Conservation (phyloP, 2,329 filamentous ascomycete species). For the Cryphonectria parasitica region DNA sequence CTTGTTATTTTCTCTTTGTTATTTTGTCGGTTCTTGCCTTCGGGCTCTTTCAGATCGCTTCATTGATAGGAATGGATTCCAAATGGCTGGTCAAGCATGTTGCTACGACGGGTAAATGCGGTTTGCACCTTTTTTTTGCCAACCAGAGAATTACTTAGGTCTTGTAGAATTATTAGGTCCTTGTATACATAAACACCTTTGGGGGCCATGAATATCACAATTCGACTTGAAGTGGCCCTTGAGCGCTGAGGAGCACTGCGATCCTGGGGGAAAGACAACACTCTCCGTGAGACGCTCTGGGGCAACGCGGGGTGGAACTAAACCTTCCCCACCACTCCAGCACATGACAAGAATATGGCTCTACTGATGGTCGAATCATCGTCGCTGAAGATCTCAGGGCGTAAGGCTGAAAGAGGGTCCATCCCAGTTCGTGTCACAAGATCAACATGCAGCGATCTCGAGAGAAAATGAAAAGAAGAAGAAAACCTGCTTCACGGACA, state of each 20-base stretch:
- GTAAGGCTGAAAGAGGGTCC: conserved; percentile 17
- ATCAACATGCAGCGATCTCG: neutral
- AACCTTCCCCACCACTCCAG: neutral
- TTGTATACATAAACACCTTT: neutral
- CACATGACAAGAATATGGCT: conserved; percentile 12
- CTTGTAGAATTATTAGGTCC: neutral
- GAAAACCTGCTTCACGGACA: conserved; percentile 8
- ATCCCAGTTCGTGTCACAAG: conserved; percentile 14
- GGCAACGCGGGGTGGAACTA: conserved; percentile 15
- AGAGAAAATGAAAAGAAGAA: neutral
- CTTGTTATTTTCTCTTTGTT: no score
- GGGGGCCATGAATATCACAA: neutral
- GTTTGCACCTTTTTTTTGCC: neutral
- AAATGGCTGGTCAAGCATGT: neutral
- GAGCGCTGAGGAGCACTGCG: neutral
- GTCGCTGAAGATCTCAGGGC: neutral
- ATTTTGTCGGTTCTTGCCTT: neutral
- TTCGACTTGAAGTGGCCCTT: neutral
- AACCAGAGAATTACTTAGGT: neutral
- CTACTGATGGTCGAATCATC: neutral
- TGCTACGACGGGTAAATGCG: no score
- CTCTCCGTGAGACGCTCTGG: neutral
- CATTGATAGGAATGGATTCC: neutral
- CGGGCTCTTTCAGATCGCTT: neutral
- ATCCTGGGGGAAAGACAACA: conserved; percentile 14